phyloP scores from a whole-genome alignment of 2,329 filamentous ascomycete genomes.

The Leptodontidium sp. region DNA sequence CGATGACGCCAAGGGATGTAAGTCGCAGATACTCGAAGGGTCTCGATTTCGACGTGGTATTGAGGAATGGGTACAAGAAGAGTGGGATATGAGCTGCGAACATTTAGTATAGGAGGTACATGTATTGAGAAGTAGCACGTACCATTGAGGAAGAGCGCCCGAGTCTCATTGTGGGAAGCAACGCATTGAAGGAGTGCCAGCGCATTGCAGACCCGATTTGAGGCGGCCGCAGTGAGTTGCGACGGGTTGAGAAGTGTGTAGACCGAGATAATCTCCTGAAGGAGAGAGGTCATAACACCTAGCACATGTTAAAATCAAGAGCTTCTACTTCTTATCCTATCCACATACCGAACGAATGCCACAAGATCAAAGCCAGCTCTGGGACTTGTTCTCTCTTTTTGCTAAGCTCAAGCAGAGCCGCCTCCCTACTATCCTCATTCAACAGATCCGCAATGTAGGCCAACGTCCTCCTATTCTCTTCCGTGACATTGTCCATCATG shows the following conservation, averaged over 20 bases:
- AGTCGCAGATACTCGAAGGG: constrained; percentile 97
- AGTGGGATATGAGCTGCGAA: constrained; percentile 89
- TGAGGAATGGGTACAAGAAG: constrained; percentile 97
- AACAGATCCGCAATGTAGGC: constrained; percentile 91
- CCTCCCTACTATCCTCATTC: constrained; percentile 86
- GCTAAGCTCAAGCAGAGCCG: constrained; percentile 91
- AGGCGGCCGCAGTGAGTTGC: constrained; percentile 95
- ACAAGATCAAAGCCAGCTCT: constrained; percentile 92
- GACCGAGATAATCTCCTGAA: constrained; percentile 98
- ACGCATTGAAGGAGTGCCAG: constrained; percentile 96
- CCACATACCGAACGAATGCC: constrained; percentile 93
- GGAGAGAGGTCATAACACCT: constrained; percentile 97
- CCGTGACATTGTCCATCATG: constrained; percentile 75
- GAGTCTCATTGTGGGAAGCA: constrained; percentile 95
- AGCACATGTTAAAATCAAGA: constrained; percentile 37
- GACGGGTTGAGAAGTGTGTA: constrained; percentile 97
- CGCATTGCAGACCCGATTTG: constrained; percentile 96
- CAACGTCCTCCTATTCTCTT: constrained; percentile 93
- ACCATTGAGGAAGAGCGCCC: constrained; percentile 94
- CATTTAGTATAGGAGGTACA: constrained; percentile 29
- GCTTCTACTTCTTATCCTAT: constrained; percentile 28
- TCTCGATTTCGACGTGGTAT: constrained; percentile 97
- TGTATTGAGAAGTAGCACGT: constrained; percentile 41
- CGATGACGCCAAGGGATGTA: constrained; percentile 95
- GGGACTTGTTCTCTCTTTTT: constrained; percentile 99